Base-by-base conservation (phyloP, 1,284 basidiomycete species). In the Erythrobasidium hasegawianum region DNA sequence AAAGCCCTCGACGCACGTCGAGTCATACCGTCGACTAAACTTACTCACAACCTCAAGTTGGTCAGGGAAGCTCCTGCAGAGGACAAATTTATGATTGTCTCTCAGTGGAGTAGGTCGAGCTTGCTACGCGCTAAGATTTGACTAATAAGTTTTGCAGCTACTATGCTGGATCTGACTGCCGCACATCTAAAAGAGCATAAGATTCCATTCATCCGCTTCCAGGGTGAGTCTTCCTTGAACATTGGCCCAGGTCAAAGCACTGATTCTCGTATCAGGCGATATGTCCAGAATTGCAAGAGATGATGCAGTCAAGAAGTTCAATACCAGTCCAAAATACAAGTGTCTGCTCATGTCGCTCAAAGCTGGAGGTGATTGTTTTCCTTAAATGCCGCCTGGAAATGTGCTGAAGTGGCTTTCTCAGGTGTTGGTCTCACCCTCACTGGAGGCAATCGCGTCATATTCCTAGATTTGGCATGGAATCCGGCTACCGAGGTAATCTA, bases 401-500 rank as follows among this genome's bases (percentile, higher is more conserved):
- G n/a, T n/a, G n/a, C n/a, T n/a, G n/a, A n/a, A 62, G 40, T 82
- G 83, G 14, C 5, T n/a, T 74, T 41, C 45, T 64, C 61, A 1
- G 70, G 74, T 16, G 74, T 75, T 22, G 74, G 75, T 3, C 64
- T 76, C 16, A 76, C 70, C 45, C 41, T 71, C 13, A 68, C 58
- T 0, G 39, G 70, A 13, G 70, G 66, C 16, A 71, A 68, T 61
- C 60, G 69, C 57, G 83, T 86, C 49, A 84, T 86, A 52, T 83
- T 82, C 13, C 81, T 88, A 79, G 86, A 87, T 73, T 76, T 87
- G 24, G 83, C 83, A n/a, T 87, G 24, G 61, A 18, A n/a, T 4
- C 33, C 10, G 14, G 38, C 29, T n/a, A 39, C 38, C 24, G 16
- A 16, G n/a, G 2, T 20, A 24, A 18, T n/a, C n/a, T n/a, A n/a